Evolutionary conservation across 768 basidiomycete species (phyloP).

Genomic region (Pleurotus salmoneostramineus): DNA sequence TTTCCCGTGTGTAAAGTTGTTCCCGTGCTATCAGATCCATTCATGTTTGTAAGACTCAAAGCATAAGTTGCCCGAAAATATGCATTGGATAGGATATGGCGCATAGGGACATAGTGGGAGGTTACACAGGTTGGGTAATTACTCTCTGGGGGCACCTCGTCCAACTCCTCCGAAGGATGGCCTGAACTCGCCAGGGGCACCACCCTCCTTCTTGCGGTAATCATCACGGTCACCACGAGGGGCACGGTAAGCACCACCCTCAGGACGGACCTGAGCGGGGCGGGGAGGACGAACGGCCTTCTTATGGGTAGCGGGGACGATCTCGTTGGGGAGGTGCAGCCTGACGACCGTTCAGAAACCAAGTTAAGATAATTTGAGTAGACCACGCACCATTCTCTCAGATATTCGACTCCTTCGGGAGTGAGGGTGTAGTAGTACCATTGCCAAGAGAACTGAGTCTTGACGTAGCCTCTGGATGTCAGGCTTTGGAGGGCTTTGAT

Average conservation of each 20-base stretch:
- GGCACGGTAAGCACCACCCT: slow-evolving; percentile 72
- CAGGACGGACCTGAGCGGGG: slow-evolving; percentile 71
- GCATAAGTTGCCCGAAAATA: neutral
- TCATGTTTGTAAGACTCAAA: neutral
- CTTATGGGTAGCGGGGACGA: slow-evolving; percentile 97
- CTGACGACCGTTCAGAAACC: slow-evolving; percentile 28
- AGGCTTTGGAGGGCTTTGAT: slow-evolving; percentile 71
- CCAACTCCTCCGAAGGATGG: slow-evolving; percentile 85
- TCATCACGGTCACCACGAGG: slow-evolving; percentile 89
- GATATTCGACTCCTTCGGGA: slow-evolving; percentile 94
- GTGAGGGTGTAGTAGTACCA: slow-evolving; percentile 99
- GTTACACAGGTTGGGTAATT: slow-evolving; percentile 11
- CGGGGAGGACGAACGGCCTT: slow-evolving; percentile 88
- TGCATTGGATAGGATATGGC: neutral
- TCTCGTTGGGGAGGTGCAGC: slow-evolving; percentile 93
- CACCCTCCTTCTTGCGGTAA: slow-evolving; percentile 90
- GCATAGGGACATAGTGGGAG: neutral
- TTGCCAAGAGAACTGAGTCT: slow-evolving; percentile 99
- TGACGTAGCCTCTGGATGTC: slow-evolving; percentile 80
- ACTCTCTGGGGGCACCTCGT: slow-evolving; percentile 80
- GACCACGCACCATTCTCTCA: slow-evolving; percentile 73
- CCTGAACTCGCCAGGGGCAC: slow-evolving; percentile 84
- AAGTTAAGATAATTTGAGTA: neutral
- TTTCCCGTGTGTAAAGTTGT: neutral
- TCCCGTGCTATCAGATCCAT: neutral